Base-by-base conservation (phyloP, 257 asterid genomes). In the Jacaranda mimosifolia region DNA sequence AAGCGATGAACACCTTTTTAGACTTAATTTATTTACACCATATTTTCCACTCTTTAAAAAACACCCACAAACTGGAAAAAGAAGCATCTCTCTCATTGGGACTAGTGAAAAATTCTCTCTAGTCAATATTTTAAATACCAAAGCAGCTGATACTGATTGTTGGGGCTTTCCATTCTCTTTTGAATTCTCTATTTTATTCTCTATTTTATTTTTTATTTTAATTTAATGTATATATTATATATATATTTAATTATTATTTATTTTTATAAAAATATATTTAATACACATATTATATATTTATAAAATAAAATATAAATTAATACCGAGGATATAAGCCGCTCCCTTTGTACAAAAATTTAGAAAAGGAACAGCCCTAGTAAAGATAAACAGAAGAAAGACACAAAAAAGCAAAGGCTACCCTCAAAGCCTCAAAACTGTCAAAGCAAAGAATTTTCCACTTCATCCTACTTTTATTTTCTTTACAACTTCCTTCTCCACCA, bases 401-500 rank as follows among this genome's bases (percentile, higher is more conserved):
- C 0, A 42, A 49, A 60, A 72, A 65, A 68, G 80, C 73, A 80
- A 80, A 70, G 72, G 38, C 35, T 68, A 74, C 36, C 65, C 43
- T 38, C 32, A 26, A 26, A 74, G 46, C 65, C 43, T 38, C 32
- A 26, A 26, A 26, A 26, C 32, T 26, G 76, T 58, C 62, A 18
- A 36, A 36, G 51, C 63, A 45, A 15, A 15, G 42, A 70, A 48
- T 63, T 52, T 57, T 58, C 39, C 62, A 76, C 42, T 64, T 45
- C 57, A 26, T 26, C 32, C 32, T 26, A 2, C 32, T 26, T 26
- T 26, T 2, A 2, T 26, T 26, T 26, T 26, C 53, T 69, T 42
- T 11, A 32, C 12, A 39, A 3, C 63, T 52, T 74, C 80, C 72
- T 59, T 79, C 80, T 49, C 77, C 55, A 49, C 74, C 73, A 80